Percentiles rank a stretch among this genome's conserved stretches.
Evolutionary conservation across 2,329 filamentous ascomycete species (phyloP).

Genomic region (Xylariales sp.): DNA sequence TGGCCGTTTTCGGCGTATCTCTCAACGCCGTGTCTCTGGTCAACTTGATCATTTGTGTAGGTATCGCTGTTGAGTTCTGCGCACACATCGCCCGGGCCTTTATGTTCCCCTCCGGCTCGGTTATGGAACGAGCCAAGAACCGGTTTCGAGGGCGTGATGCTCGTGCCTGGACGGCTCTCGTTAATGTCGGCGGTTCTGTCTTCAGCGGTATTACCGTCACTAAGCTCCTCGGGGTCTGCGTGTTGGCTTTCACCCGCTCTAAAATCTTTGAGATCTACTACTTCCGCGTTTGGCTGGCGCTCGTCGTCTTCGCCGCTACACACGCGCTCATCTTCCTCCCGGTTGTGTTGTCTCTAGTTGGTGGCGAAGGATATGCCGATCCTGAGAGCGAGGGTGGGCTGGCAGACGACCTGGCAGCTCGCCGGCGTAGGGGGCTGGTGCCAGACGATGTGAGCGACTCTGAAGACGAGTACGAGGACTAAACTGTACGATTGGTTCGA

Average conservation of each 20-base stretch:
- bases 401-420: slow-evolving; percentile 85
- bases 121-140: slow-evolving; percentile 83
- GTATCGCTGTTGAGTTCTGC: slow-evolving; percentile 97
- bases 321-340: slow-evolving; percentile 94
- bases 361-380: slow-evolving; percentile 89
- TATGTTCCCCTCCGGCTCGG: slow-evolving; percentile 86
- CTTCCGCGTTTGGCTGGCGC: slow-evolving; percentile 93
- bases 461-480: slow-evolving; percentile 68
- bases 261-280: slow-evolving; percentile 99
- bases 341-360: slow-evolving; percentile 85
- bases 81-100: slow-evolving; percentile 96
- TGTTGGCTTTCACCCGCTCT: slow-evolving; percentile 92
- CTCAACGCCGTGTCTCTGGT: slow-evolving; percentile 96
- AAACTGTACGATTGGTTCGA: slow-evolving; percentile 21
- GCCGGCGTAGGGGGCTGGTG: slow-evolving; percentile 80
- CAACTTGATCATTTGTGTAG: slow-evolving; percentile 96
- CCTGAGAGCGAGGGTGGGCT: slow-evolving; percentile 88
- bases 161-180: slow-evolving; percentile 89
- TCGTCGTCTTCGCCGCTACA: slow-evolving; percentile 87
- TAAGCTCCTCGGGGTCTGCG: slow-evolving; percentile 90
- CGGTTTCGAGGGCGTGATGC: slow-evolving; percentile 85
- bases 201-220: slow-evolving; percentile 97
- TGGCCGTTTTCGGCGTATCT: slow-evolving; percentile 89
- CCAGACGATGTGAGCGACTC: slow-evolving; percentile 81
- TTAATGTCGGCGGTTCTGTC: slow-evolving; percentile 93